phyloP scores from a whole-genome alignment of 495 filamentous ascomycete species.

The Talaromyces wortmannii region DNA sequence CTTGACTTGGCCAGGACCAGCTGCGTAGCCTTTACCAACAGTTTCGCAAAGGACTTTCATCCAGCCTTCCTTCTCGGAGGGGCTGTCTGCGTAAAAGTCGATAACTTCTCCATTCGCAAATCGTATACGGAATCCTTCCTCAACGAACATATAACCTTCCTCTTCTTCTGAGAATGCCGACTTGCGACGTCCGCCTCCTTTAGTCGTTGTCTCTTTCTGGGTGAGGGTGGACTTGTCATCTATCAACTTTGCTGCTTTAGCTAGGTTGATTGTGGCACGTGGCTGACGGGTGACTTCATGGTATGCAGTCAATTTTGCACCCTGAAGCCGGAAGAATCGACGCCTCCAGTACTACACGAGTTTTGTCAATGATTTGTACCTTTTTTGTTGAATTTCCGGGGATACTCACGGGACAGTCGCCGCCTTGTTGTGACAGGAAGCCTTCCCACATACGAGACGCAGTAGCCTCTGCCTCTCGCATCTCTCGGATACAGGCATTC shows the following conservation, averaged over 20 bases:
- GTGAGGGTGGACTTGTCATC: conserved; percentile 82
- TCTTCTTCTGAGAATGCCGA: conserved; percentile 97
- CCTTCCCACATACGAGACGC: conserved; percentile 75
- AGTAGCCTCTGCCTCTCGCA: conserved; percentile 77
- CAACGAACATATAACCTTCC: conserved; percentile 99
- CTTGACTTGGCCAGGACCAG: conserved; percentile 34
- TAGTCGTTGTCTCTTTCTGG: conserved; percentile 68
- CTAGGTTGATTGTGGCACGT: conserved; percentile 91
- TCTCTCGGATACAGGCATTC: conserved; percentile 86
- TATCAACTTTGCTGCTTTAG: conserved; percentile 89
- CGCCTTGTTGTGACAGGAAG: conserved; percentile 88
- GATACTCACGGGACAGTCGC: conserved; percentile 87
- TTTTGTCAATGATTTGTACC: conserved; percentile 1
- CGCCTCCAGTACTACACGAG: conserved; percentile 85
- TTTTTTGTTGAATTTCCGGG: background rate
- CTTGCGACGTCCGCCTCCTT: conserved; percentile 72
- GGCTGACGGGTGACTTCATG: conserved; percentile 94
- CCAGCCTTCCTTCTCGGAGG: conserved; percentile 84
- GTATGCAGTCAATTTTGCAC: conserved; percentile 87
- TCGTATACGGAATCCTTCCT: conserved; percentile 96
- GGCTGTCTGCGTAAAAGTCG: conserved; percentile 93
- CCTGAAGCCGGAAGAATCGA: conserved; percentile 91
- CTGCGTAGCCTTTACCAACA: conserved; percentile 59
- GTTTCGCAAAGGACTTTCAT: conserved; percentile 84
- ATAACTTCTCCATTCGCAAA: conserved; percentile 98